Conservation (phyloP, 331 rosid genomes). For the Malus hybrid region DNA sequence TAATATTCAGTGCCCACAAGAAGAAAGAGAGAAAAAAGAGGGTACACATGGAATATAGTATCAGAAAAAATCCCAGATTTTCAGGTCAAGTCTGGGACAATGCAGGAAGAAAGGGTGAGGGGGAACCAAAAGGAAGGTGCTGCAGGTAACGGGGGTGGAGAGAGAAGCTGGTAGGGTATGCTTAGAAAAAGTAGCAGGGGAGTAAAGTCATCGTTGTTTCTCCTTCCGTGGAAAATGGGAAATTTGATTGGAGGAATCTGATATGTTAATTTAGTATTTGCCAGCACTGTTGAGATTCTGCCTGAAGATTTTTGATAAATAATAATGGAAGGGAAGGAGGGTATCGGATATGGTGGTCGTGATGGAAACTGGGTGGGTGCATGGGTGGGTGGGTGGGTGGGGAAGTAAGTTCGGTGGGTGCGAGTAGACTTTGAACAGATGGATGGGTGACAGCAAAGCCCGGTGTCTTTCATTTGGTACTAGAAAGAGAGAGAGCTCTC, state of each 20-base stretch:
- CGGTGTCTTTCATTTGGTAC: neutral
- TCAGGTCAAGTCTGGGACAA: conserved; percentile 47
- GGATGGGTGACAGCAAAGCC: conserved; percentile 28
- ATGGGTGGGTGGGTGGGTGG: conserved; percentile 13
- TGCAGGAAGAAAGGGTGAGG: neutral
- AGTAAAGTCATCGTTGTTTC: conserved; percentile 32
- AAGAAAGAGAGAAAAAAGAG: no score
- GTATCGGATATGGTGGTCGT: conserved; percentile 24
- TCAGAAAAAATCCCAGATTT: conserved; percentile 59
- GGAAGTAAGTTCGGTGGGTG: neutral
- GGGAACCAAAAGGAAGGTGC: conserved; percentile 21
- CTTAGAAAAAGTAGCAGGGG: neutral
- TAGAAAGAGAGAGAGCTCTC: neutral
- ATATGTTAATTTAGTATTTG: conserved; percentile 2
- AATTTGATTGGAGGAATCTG: conserved; percentile 40
- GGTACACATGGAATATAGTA: neutral
- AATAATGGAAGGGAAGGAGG: conserved; percentile 33
- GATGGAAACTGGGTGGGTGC: conserved; percentile 29
- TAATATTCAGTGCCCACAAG: no score
- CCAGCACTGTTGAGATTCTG: conserved; percentile 67
- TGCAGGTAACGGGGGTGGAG: conserved; percentile 13
- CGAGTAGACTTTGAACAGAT: conserved; percentile 13
- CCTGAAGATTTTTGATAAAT: conserved; percentile 57
- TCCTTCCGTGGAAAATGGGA: conserved; percentile 19
- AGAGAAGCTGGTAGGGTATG: neutral